Percentiles rank a stretch among this genome's conserved stretches.
These are phyloP conservation scores for Trypanosoma avium DNA, from an alignment of 208 protist species.

Conservation along the genomic window DNA sequence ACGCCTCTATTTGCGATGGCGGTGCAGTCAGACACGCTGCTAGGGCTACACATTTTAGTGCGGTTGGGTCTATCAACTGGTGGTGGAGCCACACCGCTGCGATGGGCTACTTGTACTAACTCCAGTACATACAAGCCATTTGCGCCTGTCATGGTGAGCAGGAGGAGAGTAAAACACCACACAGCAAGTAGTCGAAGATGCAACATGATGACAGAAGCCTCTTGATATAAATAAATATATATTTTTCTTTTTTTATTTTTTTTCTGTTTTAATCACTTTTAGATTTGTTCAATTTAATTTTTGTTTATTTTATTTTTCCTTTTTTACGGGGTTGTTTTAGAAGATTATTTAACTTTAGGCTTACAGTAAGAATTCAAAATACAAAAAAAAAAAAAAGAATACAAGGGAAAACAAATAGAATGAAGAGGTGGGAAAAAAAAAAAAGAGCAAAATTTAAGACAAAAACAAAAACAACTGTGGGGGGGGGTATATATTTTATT, in stretches of 20 bases:
- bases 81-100: constrained; percentile 12
- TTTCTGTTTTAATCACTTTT: no score
- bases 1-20: constrained; percentile 30
- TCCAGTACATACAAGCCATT: constrained; percentile 25
- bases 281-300: no score
- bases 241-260: background rate
- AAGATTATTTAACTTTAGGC: no score
- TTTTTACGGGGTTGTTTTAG: no score
- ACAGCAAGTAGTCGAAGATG: background rate
- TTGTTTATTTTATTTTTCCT: no score
- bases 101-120: constrained; percentile 23
- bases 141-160: constrained; percentile 23
- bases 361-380: no score
- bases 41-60: constrained; percentile 21
- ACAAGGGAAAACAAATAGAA: no score
- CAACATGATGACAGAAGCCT: background rate
- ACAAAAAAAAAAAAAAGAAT: no score
- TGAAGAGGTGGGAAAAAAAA: no score
- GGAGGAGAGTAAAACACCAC: constrained; percentile 18
- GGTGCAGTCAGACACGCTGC: constrained; percentile 7
- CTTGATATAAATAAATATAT: background rate
- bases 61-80: constrained; percentile 14
- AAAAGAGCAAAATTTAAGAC: no score
- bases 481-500: no score
- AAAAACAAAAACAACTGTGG: no score